Evolutionary conservation across 2,329 filamentous ascomycete species (phyloP).

Genomic region (Coniella lustricola): DNA sequence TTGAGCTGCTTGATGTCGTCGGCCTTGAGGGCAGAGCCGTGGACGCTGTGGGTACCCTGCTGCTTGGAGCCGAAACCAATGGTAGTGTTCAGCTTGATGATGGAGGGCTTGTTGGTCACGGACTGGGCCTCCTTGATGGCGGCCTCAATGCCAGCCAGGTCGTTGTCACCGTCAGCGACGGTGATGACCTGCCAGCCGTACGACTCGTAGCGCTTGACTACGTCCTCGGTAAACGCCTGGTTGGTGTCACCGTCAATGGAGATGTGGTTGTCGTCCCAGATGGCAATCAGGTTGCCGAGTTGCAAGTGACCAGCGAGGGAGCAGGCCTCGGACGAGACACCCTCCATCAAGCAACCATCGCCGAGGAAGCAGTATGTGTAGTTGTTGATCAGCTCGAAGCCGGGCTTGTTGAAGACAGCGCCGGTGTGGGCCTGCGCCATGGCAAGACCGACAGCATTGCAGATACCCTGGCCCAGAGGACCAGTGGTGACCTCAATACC

Average conservation of each 20-base stretch:
- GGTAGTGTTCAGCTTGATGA: constrained; percentile 95
- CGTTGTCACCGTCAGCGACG: constrained; percentile 82
- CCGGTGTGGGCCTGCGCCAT: constrained; percentile 91
- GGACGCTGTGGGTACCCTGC: constrained; percentile 89
- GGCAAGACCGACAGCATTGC: constrained; percentile 95
- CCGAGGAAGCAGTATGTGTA: constrained; percentile 96
- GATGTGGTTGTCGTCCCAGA: constrained; percentile 99
- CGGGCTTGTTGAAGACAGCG: constrained; percentile 93
- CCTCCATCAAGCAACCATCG: constrained; percentile 98
- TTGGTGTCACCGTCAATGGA: constrained; percentile 92
- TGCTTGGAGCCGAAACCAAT: constrained; percentile 94
- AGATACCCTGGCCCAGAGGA: constrained; percentile 93
- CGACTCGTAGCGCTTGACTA: constrained; percentile 86
- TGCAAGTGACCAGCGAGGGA: constrained; percentile 93
- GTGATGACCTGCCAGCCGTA: constrained; percentile 92
- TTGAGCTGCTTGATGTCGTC: constrained; percentile 94
- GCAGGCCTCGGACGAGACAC: constrained; percentile 86
- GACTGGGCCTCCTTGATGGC: constrained; percentile 80
- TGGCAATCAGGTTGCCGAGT: constrained; percentile 91
- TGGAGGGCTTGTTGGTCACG: constrained; percentile 90
- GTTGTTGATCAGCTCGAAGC: constrained; percentile 87
- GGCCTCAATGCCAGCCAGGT: constrained; percentile 79
- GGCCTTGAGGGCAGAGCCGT: constrained; percentile 91
- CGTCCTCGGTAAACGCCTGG: constrained; percentile 94
- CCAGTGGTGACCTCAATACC: constrained; percentile 98